Evolutionary conservation across 1,139 yeast species (phyloP), one percentile per base, ranked within the genome.

Genomic region (Magnusiomyces sp.): DNA sequence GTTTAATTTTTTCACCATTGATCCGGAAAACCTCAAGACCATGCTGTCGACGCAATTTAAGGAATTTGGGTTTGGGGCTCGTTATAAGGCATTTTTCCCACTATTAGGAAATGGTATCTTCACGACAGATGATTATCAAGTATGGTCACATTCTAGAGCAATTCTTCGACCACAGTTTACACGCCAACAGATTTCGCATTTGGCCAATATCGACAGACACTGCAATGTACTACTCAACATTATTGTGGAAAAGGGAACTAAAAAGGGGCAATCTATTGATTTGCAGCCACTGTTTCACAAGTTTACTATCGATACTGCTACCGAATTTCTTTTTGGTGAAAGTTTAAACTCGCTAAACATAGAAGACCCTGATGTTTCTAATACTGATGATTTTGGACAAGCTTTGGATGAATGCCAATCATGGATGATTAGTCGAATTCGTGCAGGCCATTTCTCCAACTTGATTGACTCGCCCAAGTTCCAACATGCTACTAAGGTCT

Each of bases 261-360:
- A 55, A 9, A 17, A 16, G 3, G 31, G 45, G 7, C 62, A 62
- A n/a, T 29, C 62, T 61, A 3, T 68, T 56, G 80, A 79, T 56
- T 57, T 76, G 42, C 81, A 77, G 59, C 70, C 68, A 23, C 65
- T 72, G 45, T 76, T 78, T 59, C 77, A 72, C 63, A 65, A 69
- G 55, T 65, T 78, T 48, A 78, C 83, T 5, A 71, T 79, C 58
- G 83, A 79, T 59, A 72, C 80, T 13, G 76, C 83, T 7, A 75
- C 82, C 14, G 81, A 77, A 60, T 77, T 78, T 58, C 66, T 79
- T 56, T 77, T 78, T 62, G 83, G 83, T 29, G 75, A 72, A 58
- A 70, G 76, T 5, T 74, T 71, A 17, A 68, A 69, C 49, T 62
- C 72, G 14, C 68, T 76, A 46, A 45, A 56, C 2, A 52, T 55